Base-by-base conservation (phyloP, 2,329 filamentous ascomycete genomes). In the Trichoderma harzianum region DNA sequence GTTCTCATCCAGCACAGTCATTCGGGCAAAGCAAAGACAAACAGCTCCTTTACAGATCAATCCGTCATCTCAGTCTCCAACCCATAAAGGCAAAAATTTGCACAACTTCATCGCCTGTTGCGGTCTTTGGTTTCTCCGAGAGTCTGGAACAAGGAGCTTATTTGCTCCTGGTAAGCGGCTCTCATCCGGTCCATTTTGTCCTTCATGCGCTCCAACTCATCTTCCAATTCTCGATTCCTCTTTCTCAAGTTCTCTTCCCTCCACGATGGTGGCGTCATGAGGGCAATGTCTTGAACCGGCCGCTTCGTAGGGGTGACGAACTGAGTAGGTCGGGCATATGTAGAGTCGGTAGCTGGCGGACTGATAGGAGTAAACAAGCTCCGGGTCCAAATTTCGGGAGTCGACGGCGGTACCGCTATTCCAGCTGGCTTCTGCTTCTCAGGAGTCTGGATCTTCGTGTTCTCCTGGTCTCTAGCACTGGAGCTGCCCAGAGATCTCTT, bases 171-270 rank as follows among this genome's bases (percentile, higher is more conserved):
- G 39, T 62, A 69, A 0, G 36, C 28, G 1, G 28, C 2, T 36
- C 67, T 53, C 28, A 68, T 14, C 10, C 69, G 26, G 26, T 65
- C 55, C 6, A 57, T 66, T 10, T 55, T 57, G 6, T 55, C 60
- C 3, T 55, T 70, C n/a, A 55, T 47, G 5, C 32, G 39, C 8
- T 26, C 18, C 4, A 72, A 16, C 21, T 72, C 58, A 0, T 30
- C 62, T 26, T 74, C 71, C 24, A 74, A 36, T 57, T 71, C 72
- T 0, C 21, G 24, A 24, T 70, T 70, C 24, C 58, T 72, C 63
- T 61, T 64, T 14, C 53, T 53, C 14, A 73, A 14, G 6, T 28
- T 53, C 14, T 67, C 69, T 11, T 72, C 70, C 6, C 69, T 69
- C 69, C 63, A 69, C 2, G 61, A 32, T 0, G 61, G 51, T 2